Evolutionary conservation across 2,329 filamentous ascomycete genomes (phyloP), one percentile per base, ranked within the genome.

Genomic region (Ophiosphaerella korrae): DNA sequence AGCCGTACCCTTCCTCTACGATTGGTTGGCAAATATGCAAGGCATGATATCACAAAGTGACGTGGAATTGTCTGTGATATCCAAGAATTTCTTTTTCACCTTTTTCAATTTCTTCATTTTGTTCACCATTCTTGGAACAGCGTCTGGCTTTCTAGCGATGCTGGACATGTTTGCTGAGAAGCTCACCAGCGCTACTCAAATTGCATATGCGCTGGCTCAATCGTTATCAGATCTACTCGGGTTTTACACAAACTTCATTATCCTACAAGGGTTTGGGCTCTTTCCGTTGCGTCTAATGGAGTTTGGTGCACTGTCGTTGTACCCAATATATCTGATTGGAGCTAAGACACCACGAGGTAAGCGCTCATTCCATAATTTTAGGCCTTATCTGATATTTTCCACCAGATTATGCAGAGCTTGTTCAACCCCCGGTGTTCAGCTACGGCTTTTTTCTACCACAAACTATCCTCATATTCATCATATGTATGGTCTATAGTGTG

Each of bases 31-130:
- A 2, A 92, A 92, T 70, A 83, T 85, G 45, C 94, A 99, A 77
- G 94, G 94, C 42, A 95, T 95, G 87, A 90, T 96, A 44, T 97
- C 94, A 0, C 90, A 92, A 63, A 91, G 91, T 38, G 94, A 99
- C 55, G 87, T 99, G 18, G 94, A 97, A 73, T 81, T 99, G 6
- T 97, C 94, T 0, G 82, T 95, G 38, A 93, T 99, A 59, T 96
- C 91, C 46, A 99, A 99, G 78, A 99, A 97, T 74, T 99, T 97
- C 77, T 96, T 97, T 81, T 99, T 99, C 72, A 92, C 89, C 8
- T 99, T 99, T 75, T 97, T 99, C 84, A 99, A 99, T 75, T 90
- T 97, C 50, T 99, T 99, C 75, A 84, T 97, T 43, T 85, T 97
- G 38, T 97, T 97, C 72, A 95, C 93, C 1, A 83, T 94, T 23